Evolutionary conservation across 2,329 filamentous ascomycete species (phyloP), one percentile per base, ranked within the genome.

Genomic region (Penicillium olsonii): DNA sequence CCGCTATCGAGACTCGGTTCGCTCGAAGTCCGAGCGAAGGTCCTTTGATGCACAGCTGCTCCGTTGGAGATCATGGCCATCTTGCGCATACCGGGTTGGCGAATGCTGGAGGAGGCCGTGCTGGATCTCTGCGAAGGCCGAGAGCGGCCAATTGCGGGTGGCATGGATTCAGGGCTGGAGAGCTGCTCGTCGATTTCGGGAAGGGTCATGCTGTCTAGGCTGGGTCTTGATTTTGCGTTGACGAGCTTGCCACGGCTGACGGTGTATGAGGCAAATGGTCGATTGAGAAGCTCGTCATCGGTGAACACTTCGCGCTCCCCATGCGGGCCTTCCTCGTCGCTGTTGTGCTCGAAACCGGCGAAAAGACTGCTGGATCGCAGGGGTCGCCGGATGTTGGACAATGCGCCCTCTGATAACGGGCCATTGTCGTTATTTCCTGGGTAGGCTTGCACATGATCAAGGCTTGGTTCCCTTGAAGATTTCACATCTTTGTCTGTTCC

Each of bases 311-410:
- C 70, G 6, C 59, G 50, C 15, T 62, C 39, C 27, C 48, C 54
- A 8, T 58, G 59, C 7, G 60, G 56, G 8, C 48, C 50, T 54
- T 72, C 71, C 14, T 79, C 76, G 49, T 79, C 78, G 62, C 84
- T 90, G 37, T 77, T 78, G 11, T 83, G 83, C 39, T 92, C 88
- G 58, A 95, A 94, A 0, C 89, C 89, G 26, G 89, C 88, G 69
- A 94, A 94, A n/a, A 95, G 75, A 65, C 88, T 94, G 70, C 88
- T 92, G 41, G 89, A 85, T 47, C 89, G 81, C 63, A 88, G 85
- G 1, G 88, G 87, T 14, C 86, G 81, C 52, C 85, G 81, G 65
- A 87, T 77, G 2, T 84, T 81, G 2, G 79, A 78, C 45, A 78
- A 81, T 12, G 82, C 78, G 47, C 76, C 71, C 17, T 70, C 74